Evolutionary conservation across 2,329 filamentous ascomycete genomes (phyloP), one percentile per base, ranked within the genome.

Genomic region (Penicillium sp.): DNA sequence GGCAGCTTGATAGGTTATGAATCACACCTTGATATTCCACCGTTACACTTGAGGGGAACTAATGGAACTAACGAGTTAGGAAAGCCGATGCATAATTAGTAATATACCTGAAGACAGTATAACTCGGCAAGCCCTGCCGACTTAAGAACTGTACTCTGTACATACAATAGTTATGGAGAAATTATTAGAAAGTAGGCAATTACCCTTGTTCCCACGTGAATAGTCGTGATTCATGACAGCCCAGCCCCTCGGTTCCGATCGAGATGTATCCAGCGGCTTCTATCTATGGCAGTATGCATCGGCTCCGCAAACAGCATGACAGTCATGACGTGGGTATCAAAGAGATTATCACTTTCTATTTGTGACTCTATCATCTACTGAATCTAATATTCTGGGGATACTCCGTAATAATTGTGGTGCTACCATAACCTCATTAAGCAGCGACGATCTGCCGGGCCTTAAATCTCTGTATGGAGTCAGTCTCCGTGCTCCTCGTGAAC

Each of bases 281-380:
- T 13, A 37, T 10, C 27, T 7, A 9, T 20, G 40, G 36, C 28
- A 39, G 32, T 38, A 37, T 3, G 4, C 2, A 20, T 20, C 24
- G 16, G 10, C 31, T 23, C 28, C 38, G 44, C 27, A 42, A 46
- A 26, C 40, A n/a, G n/a, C n/a, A n/a, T n/a, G n/a, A n/a, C n/a
- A 39, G 49, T 49, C 51, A 54, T 54, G 51, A 54, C 49, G 49
- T 54, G 43, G 26, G 42, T 20, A 28, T 26, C 34, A 18, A 16
- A 34, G 31, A 18, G 11, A 34, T 16, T 9, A 32, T 18, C 31
- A 34, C 9, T 34, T 34, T 18, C 31, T 34, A 34, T 16, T 23
- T 23, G 31, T 34, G 11, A 6, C 35, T 14, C 9, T 24, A 4
- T 40, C 36, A 8, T 32, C 16, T 32, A 32, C 4, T 10, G 10